These are phyloP conservation scores for Backusella luteola DNA, from an alignment of 192 early-diverging fungal species.

Conservation along the genomic window DNA sequence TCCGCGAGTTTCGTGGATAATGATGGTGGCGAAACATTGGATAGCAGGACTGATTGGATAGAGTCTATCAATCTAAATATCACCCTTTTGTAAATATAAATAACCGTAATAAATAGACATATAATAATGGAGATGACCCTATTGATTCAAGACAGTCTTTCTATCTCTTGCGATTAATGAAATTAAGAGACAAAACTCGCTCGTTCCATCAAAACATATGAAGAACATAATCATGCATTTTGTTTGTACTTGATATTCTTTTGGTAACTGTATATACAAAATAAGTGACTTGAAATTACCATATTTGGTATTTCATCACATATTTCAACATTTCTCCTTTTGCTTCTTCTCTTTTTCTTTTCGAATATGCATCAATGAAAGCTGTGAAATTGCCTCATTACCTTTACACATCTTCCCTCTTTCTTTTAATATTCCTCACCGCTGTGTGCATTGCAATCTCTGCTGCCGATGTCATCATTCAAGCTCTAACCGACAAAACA, in stretches of 20 bases:
- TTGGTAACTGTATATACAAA: not conserved
- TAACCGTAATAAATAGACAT: no score
- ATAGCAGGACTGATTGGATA: no score
- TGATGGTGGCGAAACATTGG: no score
- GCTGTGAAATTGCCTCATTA: conserved; percentile 1
- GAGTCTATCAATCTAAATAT: no score
- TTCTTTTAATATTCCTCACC: conserved; percentile 32
- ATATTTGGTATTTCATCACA: not conserved
- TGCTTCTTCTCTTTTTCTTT: not conserved
- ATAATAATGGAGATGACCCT: no score
- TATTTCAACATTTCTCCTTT: not conserved
- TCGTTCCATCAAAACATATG: no score
- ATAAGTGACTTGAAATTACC: not conserved
- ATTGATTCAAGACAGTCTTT: no score
- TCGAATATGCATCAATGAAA: conserved; percentile 10
- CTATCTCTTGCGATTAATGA: no score
- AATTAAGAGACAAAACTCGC: no score
- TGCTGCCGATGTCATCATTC: conserved; percentile 53
- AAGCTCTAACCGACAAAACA: conserved; percentile 41
- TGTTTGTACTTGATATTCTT: not conserved
- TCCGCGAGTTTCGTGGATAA: not conserved
- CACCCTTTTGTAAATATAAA: no score
- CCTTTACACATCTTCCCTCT: conserved; percentile 33
- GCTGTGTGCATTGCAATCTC: conserved; percentile 48
- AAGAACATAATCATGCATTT: not conserved